These are phyloP conservation scores for Rubus idaeus DNA, from an alignment of 306 rosid genomes.

Conservation along the genomic window DNA sequence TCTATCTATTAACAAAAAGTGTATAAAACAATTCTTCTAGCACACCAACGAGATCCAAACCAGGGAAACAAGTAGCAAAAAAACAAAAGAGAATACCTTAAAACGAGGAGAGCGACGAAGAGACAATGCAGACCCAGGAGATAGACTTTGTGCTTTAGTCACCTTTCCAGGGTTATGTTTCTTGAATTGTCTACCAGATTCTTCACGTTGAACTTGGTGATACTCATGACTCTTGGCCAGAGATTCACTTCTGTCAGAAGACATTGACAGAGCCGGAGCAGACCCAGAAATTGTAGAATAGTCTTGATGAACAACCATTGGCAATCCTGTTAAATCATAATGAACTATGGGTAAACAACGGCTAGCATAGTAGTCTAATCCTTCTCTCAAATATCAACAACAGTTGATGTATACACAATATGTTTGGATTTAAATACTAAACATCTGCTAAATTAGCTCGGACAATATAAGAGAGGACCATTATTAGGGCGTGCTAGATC, in stretches of 20 bases:
- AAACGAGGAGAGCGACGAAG: conserved; percentile 67
- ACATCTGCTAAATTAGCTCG: not conserved
- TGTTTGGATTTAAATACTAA: not conserved
- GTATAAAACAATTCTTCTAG: too few species aligned
- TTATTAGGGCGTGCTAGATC: not conserved
- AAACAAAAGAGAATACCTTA: conserved; percentile 37
- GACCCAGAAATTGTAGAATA: conserved; percentile 55
- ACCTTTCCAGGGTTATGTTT: conserved; percentile 41
- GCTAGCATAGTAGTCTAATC: not conserved
- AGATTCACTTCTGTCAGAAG: conserved; percentile 58
- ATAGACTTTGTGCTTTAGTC: conserved; percentile 27
- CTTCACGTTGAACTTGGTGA: conserved; percentile 37
- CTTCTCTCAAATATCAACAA: not conserved
- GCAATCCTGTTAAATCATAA: conserved; percentile 43
- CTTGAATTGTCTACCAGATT: conserved; percentile 32
- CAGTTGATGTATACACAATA: not conserved
- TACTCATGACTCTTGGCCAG: conserved; percentile 36
- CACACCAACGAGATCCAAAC: not conserved
- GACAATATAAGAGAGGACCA: not conserved
- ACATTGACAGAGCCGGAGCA: conserved; percentile 62
- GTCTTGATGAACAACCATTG: conserved; percentile 46
- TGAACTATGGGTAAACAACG: conserved; percentile 1
- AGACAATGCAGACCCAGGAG: conserved; percentile 58
- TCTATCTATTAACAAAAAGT: not conserved
- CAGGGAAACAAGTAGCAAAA: not conserved